Evolutionary conservation across 352 stramenopile species (phyloP).

Genomic region (Phytophthora chlamydospora): DNA sequence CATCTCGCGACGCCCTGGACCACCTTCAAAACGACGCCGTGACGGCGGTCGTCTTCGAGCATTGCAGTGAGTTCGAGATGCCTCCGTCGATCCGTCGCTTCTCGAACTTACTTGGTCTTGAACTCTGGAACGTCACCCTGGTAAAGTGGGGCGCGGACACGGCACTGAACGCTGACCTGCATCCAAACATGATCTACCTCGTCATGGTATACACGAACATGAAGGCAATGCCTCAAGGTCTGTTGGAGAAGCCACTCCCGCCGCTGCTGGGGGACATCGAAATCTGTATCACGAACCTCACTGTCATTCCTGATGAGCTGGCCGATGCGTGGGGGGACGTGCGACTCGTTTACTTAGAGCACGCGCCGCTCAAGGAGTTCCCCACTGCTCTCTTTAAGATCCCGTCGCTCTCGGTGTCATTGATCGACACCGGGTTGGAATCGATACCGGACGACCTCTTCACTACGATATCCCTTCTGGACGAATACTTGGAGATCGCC

Average conservation of each 20-base stretch:
- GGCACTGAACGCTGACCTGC: slow-evolving; percentile 36
- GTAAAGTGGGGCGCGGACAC: slow-evolving; percentile 40
- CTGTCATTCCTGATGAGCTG: slow-evolving; percentile 31
- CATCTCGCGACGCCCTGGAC: slow-evolving; percentile 8
- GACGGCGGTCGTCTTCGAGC: slow-evolving; percentile 46
- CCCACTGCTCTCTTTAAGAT: slow-evolving; percentile 34
- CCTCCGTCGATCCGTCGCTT: slow-evolving; percentile 41
- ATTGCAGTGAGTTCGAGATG: slow-evolving; percentile 48
- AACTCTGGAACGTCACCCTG: slow-evolving; percentile 65
- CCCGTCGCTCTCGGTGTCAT: slow-evolving; percentile 30
- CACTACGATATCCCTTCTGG: slow-evolving; percentile 13
- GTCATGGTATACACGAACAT: slow-evolving; percentile 58
- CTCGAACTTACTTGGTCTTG: slow-evolving; percentile 52
- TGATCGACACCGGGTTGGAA: slow-evolving; percentile 33
- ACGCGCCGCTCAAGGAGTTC: slow-evolving; percentile 36
- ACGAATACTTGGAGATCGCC: slow-evolving; percentile 33
- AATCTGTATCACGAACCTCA: slow-evolving; percentile 48
- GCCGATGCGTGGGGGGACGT: slow-evolving; percentile 32
- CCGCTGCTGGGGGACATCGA: slow-evolving; percentile 53
- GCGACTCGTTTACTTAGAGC: slow-evolving; percentile 43
- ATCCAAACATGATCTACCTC: slow-evolving; percentile 45
- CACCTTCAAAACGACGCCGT: slow-evolving; percentile 35
- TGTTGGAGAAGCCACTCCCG: slow-evolving; percentile 37
- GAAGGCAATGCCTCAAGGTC: slow-evolving; percentile 42
- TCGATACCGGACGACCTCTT: slow-evolving; percentile 31